Conservation (phyloP, 1,139 yeast species). For the Sugiyamaella neomexicana region DNA sequence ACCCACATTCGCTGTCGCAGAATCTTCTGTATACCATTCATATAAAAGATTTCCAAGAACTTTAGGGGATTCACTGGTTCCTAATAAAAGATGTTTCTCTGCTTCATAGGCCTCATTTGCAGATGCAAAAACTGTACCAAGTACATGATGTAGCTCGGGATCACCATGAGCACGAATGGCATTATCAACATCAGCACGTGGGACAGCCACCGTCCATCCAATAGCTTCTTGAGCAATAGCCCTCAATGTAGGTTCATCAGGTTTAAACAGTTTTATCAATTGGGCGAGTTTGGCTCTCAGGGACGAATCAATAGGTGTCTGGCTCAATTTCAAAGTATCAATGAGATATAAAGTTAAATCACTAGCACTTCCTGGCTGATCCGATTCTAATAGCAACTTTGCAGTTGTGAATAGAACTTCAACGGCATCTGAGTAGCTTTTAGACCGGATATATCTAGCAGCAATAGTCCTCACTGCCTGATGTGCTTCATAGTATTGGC, state of each 20-base stretch:
- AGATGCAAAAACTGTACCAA: constrained; percentile 61
- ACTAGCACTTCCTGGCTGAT: constrained; percentile 76
- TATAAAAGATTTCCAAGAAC: constrained; percentile 56
- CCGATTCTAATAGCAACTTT: constrained; percentile 61
- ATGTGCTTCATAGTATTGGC: constrained; percentile 91
- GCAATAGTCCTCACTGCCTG: constrained; percentile 88
- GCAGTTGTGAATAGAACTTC: constrained; percentile 74
- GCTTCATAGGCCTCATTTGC: constrained; percentile 49
- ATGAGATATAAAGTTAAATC: constrained; percentile 74
- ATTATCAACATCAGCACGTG: background rate
- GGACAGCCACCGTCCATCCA: constrained; percentile 9
- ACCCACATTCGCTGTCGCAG: constrained; percentile 42
- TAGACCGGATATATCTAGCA: constrained; percentile 72
- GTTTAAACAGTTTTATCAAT: constrained; percentile 52
- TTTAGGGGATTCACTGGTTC: constrained; percentile 60
- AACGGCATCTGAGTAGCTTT: constrained; percentile 67
- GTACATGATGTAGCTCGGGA: constrained; percentile 66
- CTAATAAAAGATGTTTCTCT: constrained; percentile 63
- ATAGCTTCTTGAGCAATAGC: constrained; percentile 64
- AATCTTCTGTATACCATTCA: constrained; percentile 53
- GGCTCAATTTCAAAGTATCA: constrained; percentile 62
- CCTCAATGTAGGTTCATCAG: constrained; percentile 64
- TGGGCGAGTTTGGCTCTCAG: constrained; percentile 42
- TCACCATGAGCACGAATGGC: constrained; percentile 58
- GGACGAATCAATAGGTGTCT: constrained; percentile 42